These are phyloP conservation scores for Yamadazyma triangularis DNA, from an alignment of 1,139 yeast species.

Conservation along the genomic window DNA sequence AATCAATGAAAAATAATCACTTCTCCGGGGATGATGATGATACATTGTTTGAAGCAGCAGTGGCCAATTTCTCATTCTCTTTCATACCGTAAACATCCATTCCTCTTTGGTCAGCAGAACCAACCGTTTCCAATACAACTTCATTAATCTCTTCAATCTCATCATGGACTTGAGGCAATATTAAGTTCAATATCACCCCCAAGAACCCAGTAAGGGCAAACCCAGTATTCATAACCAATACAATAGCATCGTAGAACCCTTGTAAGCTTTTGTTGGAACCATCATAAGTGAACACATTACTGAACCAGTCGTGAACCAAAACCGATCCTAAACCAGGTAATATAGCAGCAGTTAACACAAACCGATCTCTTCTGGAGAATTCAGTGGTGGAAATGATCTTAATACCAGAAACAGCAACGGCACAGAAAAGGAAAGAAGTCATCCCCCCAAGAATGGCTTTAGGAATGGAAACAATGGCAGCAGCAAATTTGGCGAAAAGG, in stretches of 20 bases:
- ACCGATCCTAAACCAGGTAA: conserved; percentile 78
- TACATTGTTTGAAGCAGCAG: conserved; percentile 10
- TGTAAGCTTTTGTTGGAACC: conserved; percentile 60
- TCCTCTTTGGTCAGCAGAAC: conserved; percentile 40
- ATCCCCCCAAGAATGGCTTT: conserved; percentile 84
- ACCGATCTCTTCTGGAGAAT: conserved; percentile 84
- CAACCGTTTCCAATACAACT: conserved; percentile 41
- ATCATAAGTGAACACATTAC: conserved; percentile 64
- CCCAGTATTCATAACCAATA: conserved; percentile 81
- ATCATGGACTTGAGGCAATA: conserved; percentile 69
- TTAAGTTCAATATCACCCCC: conserved; percentile 66
- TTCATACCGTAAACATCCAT: conserved; percentile 32
- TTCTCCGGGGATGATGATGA: too few relatives aligned
- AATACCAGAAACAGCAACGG: conserved; percentile 87
- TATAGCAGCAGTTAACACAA: conserved; percentile 71
- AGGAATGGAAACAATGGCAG: conserved; percentile 83
- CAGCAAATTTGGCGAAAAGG: conserved; percentile 81
- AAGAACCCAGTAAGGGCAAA: conserved; percentile 79
- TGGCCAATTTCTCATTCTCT: conserved; percentile 22
- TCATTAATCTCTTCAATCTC: conserved; percentile 52
- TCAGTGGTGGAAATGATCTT: conserved; percentile 71
- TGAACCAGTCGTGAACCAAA: conserved; percentile 74
- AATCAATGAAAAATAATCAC: too few relatives aligned
- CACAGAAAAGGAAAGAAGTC: conserved; percentile 84
- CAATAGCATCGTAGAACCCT: conserved; percentile 79